Conservation (phyloP, 805 yeast genomes). For the Saccharomyces mikatae region DNA sequence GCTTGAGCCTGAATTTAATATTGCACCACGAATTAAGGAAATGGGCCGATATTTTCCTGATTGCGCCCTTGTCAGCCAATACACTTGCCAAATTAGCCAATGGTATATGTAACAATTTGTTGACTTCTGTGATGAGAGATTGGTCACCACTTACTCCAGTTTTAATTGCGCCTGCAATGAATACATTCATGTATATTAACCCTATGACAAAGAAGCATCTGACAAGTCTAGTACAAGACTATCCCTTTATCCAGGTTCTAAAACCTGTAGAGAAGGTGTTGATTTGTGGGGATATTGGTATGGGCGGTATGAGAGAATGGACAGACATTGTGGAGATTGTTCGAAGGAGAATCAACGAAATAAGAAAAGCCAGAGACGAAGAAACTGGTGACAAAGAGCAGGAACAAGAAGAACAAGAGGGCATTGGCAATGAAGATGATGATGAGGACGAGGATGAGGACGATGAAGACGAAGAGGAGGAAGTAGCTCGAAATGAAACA, state of each 20-base stretch:
- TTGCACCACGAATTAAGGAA: constrained; percentile 70
- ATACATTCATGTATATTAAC: constrained; percentile 74
- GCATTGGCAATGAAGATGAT: constrained; percentile 41
- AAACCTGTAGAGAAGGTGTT: constrained; percentile 75
- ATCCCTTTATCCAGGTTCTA: constrained; percentile 65
- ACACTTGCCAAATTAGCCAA: constrained; percentile 66
- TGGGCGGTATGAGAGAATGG: constrained; percentile 92
- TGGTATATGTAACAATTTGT: constrained; percentile 69
- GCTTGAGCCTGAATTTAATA: constrained; percentile 25
- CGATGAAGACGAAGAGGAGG: constrained; percentile 39
- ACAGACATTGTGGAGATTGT: constrained; percentile 65
- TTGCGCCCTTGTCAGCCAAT: constrained; percentile 75
- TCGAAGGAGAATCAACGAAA: constrained; percentile 31
- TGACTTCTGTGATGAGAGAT: constrained; percentile 65
- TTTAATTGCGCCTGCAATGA: constrained; percentile 78
- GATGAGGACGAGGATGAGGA: constrained; percentile 38
- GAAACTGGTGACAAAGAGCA: constrained; percentile 6
- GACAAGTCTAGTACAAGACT: constrained; percentile 53
- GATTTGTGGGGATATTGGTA: constrained; percentile 79
- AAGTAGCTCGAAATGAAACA: constrained; percentile 35
- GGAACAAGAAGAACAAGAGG: constrained; percentile 26
- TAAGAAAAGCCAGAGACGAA: constrained; percentile 22
- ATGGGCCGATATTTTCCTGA: constrained; percentile 76
- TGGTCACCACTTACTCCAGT: constrained; percentile 74
- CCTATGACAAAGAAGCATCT: constrained; percentile 71